Conservation (phyloP, 2,329 filamentous ascomycete species). For the Magnaporthiopsis rhizophila region DNA sequence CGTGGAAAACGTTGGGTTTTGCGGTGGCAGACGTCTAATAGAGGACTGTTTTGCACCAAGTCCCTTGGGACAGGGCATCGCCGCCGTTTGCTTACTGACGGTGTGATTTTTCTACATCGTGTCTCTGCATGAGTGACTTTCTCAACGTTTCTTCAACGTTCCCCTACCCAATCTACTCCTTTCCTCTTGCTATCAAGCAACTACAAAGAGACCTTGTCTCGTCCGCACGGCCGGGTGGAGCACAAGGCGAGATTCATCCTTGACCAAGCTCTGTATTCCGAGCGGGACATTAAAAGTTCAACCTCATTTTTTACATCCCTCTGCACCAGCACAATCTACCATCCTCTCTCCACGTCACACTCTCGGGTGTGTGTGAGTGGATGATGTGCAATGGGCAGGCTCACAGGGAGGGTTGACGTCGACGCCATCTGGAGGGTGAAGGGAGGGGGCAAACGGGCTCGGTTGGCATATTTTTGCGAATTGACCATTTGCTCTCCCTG, state of each 20-base stretch:
- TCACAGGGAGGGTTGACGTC: constrained; percentile 13
- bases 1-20: background rate
- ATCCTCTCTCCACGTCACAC: background rate
- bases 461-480: constrained; percentile 23
- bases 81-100: background rate
- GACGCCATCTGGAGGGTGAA: constrained; percentile 21
- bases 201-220: background rate
- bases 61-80: background rate
- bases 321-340: constrained; percentile 8
- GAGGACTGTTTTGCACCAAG: background rate
- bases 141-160: too few relatives aligned
- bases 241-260: constrained; percentile 68
- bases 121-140: background rate
- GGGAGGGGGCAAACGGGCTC: constrained; percentile 23
- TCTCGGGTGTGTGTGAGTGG: background rate
- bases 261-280: constrained; percentile 66
- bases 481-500: constrained; percentile 37
- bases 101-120: background rate
- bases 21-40: background rate
- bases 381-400: constrained; percentile 1
- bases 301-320: constrained; percentile 11
- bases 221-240: constrained; percentile 67
- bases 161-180: background rate
- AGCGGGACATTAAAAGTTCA: constrained; percentile 52
- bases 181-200: background rate